Base-by-base conservation (phyloP, 306 rosid species). In the Arachis hypogaea region DNA sequence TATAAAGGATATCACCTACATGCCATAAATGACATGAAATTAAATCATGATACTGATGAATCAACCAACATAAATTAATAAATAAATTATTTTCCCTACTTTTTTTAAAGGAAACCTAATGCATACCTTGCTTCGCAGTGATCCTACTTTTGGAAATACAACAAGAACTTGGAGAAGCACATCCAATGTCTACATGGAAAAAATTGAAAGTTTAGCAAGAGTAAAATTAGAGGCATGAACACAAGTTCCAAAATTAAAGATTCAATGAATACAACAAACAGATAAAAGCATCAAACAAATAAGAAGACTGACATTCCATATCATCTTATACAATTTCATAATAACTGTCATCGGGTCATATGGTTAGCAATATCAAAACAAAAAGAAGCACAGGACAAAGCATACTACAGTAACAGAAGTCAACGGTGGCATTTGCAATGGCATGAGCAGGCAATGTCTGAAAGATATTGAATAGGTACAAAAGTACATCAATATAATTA, bases 1-100 rank as follows among this genome's bases (percentile, higher is more conserved):
- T 83, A 94, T 83, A 83, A 92, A 94, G 60, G 99, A 94, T 1
- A 92, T 92, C 51, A 94, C 98, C 99, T 94, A 68, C 76, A 81
- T 63, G 59, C 69, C 73, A 73, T 10, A 52, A 22, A 63, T 9
- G 59, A 22, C 28, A 22, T 33, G 68, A 56, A 61, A 72, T 85
- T 60, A 78, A 74, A 58, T 71, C 40, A 81, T 63, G 66, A 60
- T 61, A 50, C 70, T 71, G 58, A 51, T 40, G 46, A 73, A 62
- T 46, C 56, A 69, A 57, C 62, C 5, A 36, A 60, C 33, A 60
- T 58, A 47, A 41, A 56, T 63, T 2, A 33, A 33, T 33, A 4
- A 33, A 33, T 22, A 22, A 22, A 22, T 22, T 22, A 22, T 22
- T 22, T 22, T 22, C 28, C 28, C 28, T 22, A 22, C 28, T 22